Percentiles rank a stretch among this genome's conserved stretches.
phyloP scores from a whole-genome alignment of 345 rosid genomes.

The Eucalyptus marginata region DNA sequence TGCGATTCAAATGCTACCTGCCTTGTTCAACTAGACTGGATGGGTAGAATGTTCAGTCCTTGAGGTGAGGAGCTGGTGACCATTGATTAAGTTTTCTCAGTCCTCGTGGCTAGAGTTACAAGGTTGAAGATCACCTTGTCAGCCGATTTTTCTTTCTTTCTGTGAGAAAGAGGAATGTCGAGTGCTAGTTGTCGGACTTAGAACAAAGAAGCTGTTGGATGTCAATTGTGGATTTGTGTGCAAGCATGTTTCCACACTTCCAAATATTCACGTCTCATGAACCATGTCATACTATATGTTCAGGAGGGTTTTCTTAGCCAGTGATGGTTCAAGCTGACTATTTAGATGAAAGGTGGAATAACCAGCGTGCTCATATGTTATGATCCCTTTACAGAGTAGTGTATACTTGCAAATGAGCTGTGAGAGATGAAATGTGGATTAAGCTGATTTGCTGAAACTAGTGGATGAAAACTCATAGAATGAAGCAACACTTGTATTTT shows the following conservation, averaged over 20 bases:
- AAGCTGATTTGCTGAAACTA: background rate
- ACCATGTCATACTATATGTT: background rate
- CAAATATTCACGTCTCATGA: background rate
- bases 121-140: background rate
- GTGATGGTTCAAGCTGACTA: background rate
- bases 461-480: background rate
- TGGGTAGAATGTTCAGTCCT: background rate
- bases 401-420: background rate
- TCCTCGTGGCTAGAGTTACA: background rate
- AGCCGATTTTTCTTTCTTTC: background rate
- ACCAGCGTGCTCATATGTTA: background rate
- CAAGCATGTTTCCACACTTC: background rate
- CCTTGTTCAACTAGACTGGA: background rate
- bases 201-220: background rate
- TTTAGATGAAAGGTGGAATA: background rate
- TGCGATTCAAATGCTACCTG: background rate
- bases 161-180: background rate
- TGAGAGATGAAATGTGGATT: background rate
- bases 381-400: background rate
- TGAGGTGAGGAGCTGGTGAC: background rate
- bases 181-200: background rate
- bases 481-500: background rate
- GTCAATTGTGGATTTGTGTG: background rate
- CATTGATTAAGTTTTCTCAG: background rate
- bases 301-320: background rate